These are phyloP conservation scores for Malbranchea cinnamomea DNA, from an alignment of 2,329 filamentous ascomycete genomes.

Conservation along the genomic window DNA sequence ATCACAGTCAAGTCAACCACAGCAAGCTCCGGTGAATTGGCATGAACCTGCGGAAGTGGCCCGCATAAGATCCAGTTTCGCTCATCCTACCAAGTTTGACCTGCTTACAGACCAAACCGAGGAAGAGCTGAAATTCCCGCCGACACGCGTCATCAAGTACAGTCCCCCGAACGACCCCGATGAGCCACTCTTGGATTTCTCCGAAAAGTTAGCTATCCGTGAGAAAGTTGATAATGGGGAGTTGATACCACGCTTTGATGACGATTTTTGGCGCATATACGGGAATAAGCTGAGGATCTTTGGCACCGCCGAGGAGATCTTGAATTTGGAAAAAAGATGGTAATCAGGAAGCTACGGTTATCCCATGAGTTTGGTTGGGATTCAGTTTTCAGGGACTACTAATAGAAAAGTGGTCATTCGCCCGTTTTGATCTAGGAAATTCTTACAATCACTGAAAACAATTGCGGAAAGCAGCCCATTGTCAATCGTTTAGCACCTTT, in stretches of 20 bases:
- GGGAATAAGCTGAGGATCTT: conserved; percentile 46
- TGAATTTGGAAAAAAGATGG: conserved; percentile 14
- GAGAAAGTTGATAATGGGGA: conserved; percentile 20
- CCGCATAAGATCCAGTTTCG: conserved; percentile 14
- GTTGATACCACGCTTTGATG: conserved; percentile 37
- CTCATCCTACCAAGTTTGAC: conserved; percentile 18
- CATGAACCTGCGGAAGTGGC: neutral
- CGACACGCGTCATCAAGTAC: no score
- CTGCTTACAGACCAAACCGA: conserved; percentile 12
- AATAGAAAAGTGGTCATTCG: no score
- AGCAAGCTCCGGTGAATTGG: conserved; percentile 6
- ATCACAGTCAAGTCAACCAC: conserved; percentile 1
- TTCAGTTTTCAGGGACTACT: no score
- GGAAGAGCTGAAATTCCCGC: conserved; percentile 9
- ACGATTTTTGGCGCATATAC: conserved; percentile 42
- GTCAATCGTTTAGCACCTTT: neutral
- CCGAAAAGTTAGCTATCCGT: conserved; percentile 9
- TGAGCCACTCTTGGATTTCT: conserved; percentile 4
- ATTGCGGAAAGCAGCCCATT: neutral
- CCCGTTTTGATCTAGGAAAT: no score
- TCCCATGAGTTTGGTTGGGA: no score
- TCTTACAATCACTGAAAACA: no score
- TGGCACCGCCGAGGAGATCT: conserved; percentile 41
- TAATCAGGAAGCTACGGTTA: no score
- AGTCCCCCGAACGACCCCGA: conserved; percentile 4